Evolutionary conservation across 148 eudicot genomes (phyloP), one percentile per base, ranked within the genome.

Genomic region (Cornus controversa): DNA sequence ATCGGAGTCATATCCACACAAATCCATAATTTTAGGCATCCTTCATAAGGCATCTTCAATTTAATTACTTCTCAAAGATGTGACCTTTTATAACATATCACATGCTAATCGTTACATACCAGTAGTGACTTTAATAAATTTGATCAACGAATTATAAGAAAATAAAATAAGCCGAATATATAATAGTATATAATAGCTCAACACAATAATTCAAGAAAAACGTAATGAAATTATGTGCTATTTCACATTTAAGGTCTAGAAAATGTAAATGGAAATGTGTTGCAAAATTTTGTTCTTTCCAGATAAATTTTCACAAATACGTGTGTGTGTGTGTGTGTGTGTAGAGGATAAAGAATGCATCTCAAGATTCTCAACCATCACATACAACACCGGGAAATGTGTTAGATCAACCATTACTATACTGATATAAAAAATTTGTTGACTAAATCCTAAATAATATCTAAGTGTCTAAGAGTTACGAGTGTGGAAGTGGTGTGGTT

Each of bases 331-430:
- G 37, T 45, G 6, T 40, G 4, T 40, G 45, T 40, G 45, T 40
- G 54, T 37, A 37, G 24, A 45, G 58, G 45, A 42, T n/a, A 31
- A 42, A 80, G 74, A 25, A 77, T 42, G 57, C 62, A 77, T 57
- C 27, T 36, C 73, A 63, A 16, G 66, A 73, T 73, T 42, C 27
- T 36, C 70, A 63, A n/a, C 42, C 57, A 29, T 66, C 70, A 77
- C 69, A 79, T 25, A 6, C 45, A 40, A 4, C 16, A 71, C 18
- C 54, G 4, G 15, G 18, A 50, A 50, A 50, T 50, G 57, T 50
- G 20, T 50, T 50, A 2, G 20, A 50, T 50, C 57, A 3, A 13
- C 57, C 20, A 50, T 50, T 50, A 50, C 57, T 13, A 45, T 50
- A 50, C 20, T 50, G 20, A 50, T 13, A 50, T 13, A 50, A 16